phyloP scores from a whole-genome alignment of 306 rosid species.

The Mucuna pruriens region DNA sequence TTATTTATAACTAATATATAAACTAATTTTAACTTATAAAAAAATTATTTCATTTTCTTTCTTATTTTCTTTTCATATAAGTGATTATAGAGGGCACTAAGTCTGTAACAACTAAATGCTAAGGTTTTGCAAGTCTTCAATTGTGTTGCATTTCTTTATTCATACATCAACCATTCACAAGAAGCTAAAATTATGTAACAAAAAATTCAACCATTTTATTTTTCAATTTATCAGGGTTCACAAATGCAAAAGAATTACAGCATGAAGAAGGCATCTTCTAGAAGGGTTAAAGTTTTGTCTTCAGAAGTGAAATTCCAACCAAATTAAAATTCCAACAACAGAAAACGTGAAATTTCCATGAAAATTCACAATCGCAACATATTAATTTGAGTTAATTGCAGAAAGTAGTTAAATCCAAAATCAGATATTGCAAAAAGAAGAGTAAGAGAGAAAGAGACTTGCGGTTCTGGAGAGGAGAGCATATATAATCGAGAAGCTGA shows the following conservation, averaged over 20 bases:
- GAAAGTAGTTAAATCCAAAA: conserved; percentile 10
- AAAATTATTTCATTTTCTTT: too few relatives aligned
- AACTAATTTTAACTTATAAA: too few relatives aligned
- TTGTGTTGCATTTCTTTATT: not conserved
- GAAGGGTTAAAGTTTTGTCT: not conserved
- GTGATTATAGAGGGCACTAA: too few relatives aligned
- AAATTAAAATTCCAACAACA: not conserved
- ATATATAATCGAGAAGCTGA: conserved; percentile 85
- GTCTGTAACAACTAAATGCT: not conserved
- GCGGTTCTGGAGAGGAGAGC: conserved; percentile 68
- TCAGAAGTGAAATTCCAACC: conserved; percentile 8
- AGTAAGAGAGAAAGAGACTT: conserved; percentile 64
- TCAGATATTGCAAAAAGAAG: not conserved
- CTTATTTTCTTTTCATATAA: too few relatives aligned
- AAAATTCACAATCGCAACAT: not conserved
- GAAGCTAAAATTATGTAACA: not conserved
- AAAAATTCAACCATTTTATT: not conserved
- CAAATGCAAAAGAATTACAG: not conserved
- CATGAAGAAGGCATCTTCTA: not conserved
- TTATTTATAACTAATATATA: too few relatives aligned
- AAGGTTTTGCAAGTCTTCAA: conserved; percentile 16
- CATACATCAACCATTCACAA: conserved; percentile 20
- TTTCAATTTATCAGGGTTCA: not conserved
- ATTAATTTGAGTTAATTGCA: not conserved
- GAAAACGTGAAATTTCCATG: not conserved